Evolutionary conservation across 1,139 yeast genomes (phyloP).

Genomic region (Debaryomyces psychrophilus): DNA sequence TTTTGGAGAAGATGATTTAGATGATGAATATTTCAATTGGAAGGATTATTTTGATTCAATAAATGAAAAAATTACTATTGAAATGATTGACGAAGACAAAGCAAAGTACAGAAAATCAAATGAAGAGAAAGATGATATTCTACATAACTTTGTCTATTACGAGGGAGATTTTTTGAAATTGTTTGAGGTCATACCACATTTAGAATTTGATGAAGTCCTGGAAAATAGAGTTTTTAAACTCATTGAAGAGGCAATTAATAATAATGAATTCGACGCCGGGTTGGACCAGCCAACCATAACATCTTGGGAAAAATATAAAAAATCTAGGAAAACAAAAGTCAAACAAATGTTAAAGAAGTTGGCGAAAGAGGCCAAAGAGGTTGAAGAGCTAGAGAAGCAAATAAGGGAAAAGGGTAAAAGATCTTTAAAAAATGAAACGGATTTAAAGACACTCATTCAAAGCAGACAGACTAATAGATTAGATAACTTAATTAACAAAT

Average conservation of each 20-base stretch:
- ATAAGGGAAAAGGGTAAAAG: conserved; percentile 44
- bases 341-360: conserved; percentile 50
- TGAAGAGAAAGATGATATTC: conserved; percentile 70
- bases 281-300: conserved; percentile 31
- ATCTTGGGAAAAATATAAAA: conserved; percentile 58
- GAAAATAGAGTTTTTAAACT: conserved; percentile 61
- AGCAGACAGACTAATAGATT: conserved; percentile 45
- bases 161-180: conserved; percentile 72
- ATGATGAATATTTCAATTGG: conserved; percentile 59
- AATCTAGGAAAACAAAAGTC: conserved; percentile 48
- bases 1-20: conserved; percentile 35
- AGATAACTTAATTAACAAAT: conserved; percentile 49
- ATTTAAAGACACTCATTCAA: conserved; percentile 55
- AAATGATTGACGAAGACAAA: conserved; percentile 74
- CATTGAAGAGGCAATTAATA: conserved; percentile 43
- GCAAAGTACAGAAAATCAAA: conserved; percentile 61
- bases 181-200: conserved; percentile 77
- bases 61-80: conserved; percentile 67
- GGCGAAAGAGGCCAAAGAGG: conserved; percentile 68
- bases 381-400: conserved; percentile 58
- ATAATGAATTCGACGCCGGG: conserved; percentile 32
- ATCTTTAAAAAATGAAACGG: conserved; percentile 38
- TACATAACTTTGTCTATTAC: conserved; percentile 57
- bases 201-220: conserved; percentile 63
- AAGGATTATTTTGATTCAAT: conserved; percentile 62